phyloP scores from a whole-genome alignment of 2,329 filamentous ascomycete genomes.

The Huntiella savannae region DNA sequence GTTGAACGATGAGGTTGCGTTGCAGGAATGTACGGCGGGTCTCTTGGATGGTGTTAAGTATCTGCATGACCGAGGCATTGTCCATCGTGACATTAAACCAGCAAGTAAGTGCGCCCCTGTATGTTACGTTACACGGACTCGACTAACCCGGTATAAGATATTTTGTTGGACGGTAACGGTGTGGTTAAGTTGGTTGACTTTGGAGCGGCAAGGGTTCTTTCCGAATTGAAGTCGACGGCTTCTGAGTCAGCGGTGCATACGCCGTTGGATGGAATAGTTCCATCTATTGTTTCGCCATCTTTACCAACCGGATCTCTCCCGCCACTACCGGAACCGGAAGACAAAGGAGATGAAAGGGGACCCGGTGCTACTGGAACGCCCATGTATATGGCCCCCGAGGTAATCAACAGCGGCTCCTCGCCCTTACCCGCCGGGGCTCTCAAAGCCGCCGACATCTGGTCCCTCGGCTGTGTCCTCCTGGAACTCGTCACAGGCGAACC shows the following conservation, averaged over 20 bases:
- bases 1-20: slow-evolving; percentile 93
- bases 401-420: slow-evolving; percentile 64
- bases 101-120: slow-evolving; percentile 50
- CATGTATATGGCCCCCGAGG: slow-evolving; percentile 99
- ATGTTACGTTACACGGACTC: neutral
- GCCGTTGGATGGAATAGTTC: neutral
- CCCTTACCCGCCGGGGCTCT: slow-evolving; percentile 29
- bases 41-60: slow-evolving; percentile 88
- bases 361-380: slow-evolving; percentile 83
- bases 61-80: slow-evolving; percentile 76
- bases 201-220: slow-evolving; percentile 57
- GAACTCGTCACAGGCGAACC: slow-evolving; percentile 93
- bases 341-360: slow-evolving; percentile 38
- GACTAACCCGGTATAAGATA: slow-evolving; percentile 35
- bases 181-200: slow-evolving; percentile 99
- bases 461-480: slow-evolving; percentile 83
- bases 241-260: slow-evolving; percentile 68
- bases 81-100: slow-evolving; percentile 94
- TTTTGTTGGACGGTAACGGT: slow-evolving; percentile 89
- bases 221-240: slow-evolving; percentile 80
- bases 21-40: slow-evolving; percentile 90
- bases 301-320: neutral
- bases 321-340: slow-evolving; percentile 10
- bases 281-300: neutral
- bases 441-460: slow-evolving; percentile 89